phyloP scores from a whole-genome alignment of 2,329 filamentous ascomycete genomes.

The Claviceps pazoutovae region DNA sequence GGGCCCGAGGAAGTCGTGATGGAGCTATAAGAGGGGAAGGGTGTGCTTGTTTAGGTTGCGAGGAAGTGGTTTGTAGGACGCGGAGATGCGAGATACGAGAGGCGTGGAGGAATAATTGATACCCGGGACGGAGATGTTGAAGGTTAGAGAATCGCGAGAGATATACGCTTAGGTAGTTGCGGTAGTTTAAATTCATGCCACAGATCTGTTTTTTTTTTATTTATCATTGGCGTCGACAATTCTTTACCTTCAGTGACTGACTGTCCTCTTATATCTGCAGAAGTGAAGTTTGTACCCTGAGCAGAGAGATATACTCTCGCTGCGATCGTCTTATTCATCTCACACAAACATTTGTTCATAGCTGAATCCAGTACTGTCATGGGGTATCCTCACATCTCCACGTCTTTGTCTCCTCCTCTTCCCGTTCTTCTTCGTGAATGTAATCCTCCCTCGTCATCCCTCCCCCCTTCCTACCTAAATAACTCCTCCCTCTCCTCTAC shows the following conservation, averaged over 20 bases:
- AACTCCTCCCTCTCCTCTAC: neutral
- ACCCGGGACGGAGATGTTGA: neutral
- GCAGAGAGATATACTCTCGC: conserved; percentile 2
- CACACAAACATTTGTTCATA: neutral
- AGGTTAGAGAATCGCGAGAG: neutral
- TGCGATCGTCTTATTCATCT: neutral
- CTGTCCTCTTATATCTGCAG: no score
- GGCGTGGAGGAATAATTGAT: neutral
- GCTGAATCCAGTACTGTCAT: no score
- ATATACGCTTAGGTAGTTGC: no score
- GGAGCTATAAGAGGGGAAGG: neutral
- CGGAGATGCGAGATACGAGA: neutral
- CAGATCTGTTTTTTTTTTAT: no score
- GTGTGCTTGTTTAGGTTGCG: no score
- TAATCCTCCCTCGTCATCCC: neutral
- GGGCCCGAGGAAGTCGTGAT: no score
- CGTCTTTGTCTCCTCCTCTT: neutral
- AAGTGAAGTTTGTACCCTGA: no score
- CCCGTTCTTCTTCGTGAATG: neutral
- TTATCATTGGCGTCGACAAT: no score
- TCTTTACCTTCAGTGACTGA: no score
- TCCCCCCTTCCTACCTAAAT: neutral
- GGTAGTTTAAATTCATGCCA: no score
- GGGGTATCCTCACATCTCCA: no score
- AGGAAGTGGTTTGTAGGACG: no score